Conservation (phyloP, 768 basidiomycete species). For the Mycena kentingensis region DNA sequence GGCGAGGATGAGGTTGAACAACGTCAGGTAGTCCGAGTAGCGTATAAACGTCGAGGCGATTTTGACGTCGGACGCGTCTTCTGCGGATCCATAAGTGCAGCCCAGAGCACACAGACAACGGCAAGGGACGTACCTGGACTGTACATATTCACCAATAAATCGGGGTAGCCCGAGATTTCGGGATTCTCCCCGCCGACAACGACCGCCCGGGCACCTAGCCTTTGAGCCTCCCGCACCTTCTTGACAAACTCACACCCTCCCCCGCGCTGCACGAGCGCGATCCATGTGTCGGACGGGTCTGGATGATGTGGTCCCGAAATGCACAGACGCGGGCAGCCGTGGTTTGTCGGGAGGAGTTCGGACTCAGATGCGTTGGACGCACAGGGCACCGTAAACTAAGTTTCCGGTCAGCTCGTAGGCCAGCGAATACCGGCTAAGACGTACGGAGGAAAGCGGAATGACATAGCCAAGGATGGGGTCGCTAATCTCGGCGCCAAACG, state of each 20-base stretch:
- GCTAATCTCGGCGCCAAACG: constrained; percentile 73
- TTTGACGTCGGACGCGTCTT: constrained; percentile 80
- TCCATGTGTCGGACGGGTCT: constrained; percentile 71
- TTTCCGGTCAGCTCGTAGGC: no score
- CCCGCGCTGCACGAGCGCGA: constrained; percentile 81
- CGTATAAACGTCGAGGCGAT: constrained; percentile 90
- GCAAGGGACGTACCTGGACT: constrained; percentile 71
- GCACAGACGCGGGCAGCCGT: constrained; percentile 74
- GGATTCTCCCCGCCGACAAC: constrained; percentile 89
- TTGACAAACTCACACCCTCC: constrained; percentile 89
- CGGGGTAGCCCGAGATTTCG: constrained; percentile 63
- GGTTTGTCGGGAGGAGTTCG: constrained; percentile 38
- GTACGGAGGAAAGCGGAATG: constrained; percentile 59
- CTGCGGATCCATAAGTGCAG: constrained; percentile 38
- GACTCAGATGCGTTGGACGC: constrained; percentile 32
- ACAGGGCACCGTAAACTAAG: constrained; percentile 60
- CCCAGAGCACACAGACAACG: constrained; percentile 6
- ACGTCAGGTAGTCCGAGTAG: constrained; percentile 73
- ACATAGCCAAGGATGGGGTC: constrained; percentile 73
- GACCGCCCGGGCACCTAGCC: constrained; percentile 80
- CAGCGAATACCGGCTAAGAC: no score
- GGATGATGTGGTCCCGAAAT: constrained; percentile 56
- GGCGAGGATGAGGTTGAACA: constrained; percentile 66
- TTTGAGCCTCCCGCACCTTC: constrained; percentile 76
- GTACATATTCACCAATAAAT: constrained; percentile 88